Conservation (phyloP, 495 filamentous ascomycete species). For the Aspergillus diversus region DNA sequence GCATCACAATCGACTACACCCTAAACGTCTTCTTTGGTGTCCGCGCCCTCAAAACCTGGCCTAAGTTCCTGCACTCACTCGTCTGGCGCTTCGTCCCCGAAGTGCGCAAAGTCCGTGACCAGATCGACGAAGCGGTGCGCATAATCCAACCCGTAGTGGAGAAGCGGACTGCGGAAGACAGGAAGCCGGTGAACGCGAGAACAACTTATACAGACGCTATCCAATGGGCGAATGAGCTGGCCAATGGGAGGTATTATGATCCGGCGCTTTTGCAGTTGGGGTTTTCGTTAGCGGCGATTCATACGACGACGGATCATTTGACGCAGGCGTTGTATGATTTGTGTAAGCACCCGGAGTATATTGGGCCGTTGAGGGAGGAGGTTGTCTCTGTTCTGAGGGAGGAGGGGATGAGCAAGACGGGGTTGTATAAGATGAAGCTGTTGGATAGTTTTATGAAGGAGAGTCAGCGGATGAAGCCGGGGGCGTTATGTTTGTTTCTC, state of each 20-base stretch:
- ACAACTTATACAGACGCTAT: background rate
- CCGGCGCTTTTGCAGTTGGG: background rate
- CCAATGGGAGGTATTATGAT: background rate
- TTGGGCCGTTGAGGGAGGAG: constrained; percentile 3
- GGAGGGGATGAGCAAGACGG: constrained; percentile 4
- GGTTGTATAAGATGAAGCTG: constrained; percentile 35
- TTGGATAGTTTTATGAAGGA: constrained; percentile 56
- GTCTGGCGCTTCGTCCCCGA: constrained; percentile 16
- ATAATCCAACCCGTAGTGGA: constrained; percentile 24
- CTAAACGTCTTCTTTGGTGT: constrained; percentile 41
- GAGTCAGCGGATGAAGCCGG: constrained; percentile 42
- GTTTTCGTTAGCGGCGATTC: background rate
- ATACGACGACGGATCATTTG: background rate
- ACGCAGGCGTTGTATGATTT: constrained; percentile 10
- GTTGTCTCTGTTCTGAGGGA: background rate
- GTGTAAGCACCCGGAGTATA: constrained; percentile 12
- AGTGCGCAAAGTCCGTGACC: constrained; percentile 4
- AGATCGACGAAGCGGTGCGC: constrained; percentile 14
- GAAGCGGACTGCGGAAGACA: constrained; percentile 1
- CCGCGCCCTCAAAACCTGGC: constrained; percentile 19
- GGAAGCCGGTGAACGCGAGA: background rate
- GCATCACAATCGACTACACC: constrained; percentile 54
- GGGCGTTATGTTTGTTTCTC: constrained; percentile 13
- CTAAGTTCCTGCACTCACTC: constrained; percentile 28
- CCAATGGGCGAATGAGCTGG: background rate